These are phyloP conservation scores for Apiospora arundinis DNA, from an alignment of 2,329 filamentous ascomycete genomes.

Conservation along the genomic window DNA sequence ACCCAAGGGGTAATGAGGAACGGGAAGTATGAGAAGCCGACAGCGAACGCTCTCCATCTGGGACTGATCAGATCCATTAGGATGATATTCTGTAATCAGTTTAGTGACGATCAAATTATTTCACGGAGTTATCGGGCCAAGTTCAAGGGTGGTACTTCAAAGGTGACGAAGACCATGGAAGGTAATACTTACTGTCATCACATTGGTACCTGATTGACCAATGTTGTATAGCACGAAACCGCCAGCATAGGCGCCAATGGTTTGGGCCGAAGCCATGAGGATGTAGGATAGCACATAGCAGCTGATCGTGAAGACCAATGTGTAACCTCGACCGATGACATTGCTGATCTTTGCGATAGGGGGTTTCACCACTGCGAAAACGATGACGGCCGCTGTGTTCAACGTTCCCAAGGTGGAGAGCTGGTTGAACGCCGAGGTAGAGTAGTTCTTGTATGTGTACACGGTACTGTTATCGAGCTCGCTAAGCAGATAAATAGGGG, in stretches of 20 bases:
- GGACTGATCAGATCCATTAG: conserved; percentile 64
- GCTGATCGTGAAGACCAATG: conserved; percentile 60
- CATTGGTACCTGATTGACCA: conserved; percentile 64
- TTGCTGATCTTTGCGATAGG: conserved; percentile 67
- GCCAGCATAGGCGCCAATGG: conserved; percentile 57
- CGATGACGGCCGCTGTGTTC: conserved; percentile 42
- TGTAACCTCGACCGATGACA: conserved; percentile 67
- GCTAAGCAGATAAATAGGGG: background rate
- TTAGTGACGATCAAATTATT: background rate
- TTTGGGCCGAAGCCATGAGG: conserved; percentile 60
- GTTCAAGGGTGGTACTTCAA: too few species aligned
- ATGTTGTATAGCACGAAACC: conserved; percentile 65
- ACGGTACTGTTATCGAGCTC: conserved; percentile 35
- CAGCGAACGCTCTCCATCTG: conserved; percentile 57
- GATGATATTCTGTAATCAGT: conserved; percentile 59
- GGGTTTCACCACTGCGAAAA: conserved; percentile 62
- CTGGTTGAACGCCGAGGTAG: conserved; percentile 40
- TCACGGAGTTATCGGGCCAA: too few species aligned
- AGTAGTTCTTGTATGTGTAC: conserved; percentile 39
- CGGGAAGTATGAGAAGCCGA: conserved; percentile 54
- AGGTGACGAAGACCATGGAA: too few species aligned
- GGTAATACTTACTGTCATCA: conserved; percentile 47
- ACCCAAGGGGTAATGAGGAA: conserved; percentile 59
- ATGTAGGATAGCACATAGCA: conserved; percentile 64
- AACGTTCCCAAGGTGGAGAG: conserved; percentile 40